These are phyloP conservation scores for Polysphondylium violaceum DNA, from an alignment of 78 protist genomes.

Conservation along the genomic window DNA sequence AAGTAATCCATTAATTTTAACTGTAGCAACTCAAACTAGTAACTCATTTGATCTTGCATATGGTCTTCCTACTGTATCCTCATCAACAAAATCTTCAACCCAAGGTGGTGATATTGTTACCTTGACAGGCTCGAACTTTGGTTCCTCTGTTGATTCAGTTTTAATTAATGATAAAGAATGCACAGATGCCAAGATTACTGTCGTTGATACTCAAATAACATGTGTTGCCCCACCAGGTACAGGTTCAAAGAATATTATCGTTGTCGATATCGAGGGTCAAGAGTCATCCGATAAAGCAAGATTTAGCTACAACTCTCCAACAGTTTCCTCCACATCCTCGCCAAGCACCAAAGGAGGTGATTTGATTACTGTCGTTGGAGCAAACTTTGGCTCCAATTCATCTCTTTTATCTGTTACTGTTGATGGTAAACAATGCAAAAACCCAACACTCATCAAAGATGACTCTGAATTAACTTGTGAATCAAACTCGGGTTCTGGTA, in stretches of 20 bases:
- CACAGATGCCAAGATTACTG: neutral
- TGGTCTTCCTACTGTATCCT: too few relatives aligned
- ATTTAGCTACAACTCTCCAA: neutral
- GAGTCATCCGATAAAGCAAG: neutral
- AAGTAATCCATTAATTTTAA: too few relatives aligned
- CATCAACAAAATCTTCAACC: neutral
- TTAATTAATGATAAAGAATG: neutral
- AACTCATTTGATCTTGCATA: neutral
- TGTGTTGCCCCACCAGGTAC: constrained; percentile 4
- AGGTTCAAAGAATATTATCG: neutral
- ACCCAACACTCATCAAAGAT: too few relatives aligned
- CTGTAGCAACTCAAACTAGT: too few relatives aligned
- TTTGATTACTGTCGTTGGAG: too few relatives aligned
- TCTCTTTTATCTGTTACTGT: too few relatives aligned
- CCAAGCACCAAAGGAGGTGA: neutral
- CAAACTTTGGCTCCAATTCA: neutral
- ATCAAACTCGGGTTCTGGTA: too few relatives aligned
- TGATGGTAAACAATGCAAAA: too few relatives aligned
- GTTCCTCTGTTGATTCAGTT: too few relatives aligned
- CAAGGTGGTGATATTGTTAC: neutral
- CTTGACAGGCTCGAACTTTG: neutral
- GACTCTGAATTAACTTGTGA: too few relatives aligned
- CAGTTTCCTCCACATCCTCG: neutral
- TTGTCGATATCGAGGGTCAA: neutral
- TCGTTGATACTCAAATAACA: neutral